These are phyloP conservation scores for Sphagnurus paluster DNA, from an alignment of 1,284 basidiomycete species.

Conservation along the genomic window DNA sequence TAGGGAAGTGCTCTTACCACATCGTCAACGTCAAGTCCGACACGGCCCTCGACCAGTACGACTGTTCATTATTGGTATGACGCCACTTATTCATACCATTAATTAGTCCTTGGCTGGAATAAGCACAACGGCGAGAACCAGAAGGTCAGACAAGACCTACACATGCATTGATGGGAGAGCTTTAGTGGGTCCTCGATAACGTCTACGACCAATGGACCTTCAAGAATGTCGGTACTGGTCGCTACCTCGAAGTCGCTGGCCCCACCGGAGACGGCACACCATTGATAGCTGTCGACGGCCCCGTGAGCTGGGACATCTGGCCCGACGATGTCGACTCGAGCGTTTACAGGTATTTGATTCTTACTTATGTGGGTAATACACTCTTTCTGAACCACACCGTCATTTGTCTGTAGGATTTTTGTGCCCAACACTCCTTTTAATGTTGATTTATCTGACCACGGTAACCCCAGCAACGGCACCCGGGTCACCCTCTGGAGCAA, in stretches of 20 bases:
- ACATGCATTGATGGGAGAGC: not conserved
- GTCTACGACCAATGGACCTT: slow-evolving; percentile 21
- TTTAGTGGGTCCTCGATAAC: slow-evolving; percentile 22
- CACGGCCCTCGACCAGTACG: slow-evolving; percentile 26
- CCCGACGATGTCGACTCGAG: slow-evolving; percentile 13
- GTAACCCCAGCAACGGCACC: slow-evolving; percentile 22
- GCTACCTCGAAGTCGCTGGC: slow-evolving; percentile 20
- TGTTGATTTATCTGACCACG: slow-evolving; percentile 23
- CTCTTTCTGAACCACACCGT: not conserved
- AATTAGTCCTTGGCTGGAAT: slow-evolving; percentile 21
- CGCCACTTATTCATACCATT: not conserved
- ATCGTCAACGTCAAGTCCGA: slow-evolving; percentile 24
- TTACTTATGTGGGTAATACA: not conserved
- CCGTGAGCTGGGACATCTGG: slow-evolving; percentile 23
- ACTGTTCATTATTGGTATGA: not conserved
- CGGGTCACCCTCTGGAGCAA: slow-evolving; percentile 22
- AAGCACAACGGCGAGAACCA: slow-evolving; percentile 23
- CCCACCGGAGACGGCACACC: slow-evolving; percentile 11
- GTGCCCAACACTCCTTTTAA: slow-evolving; percentile 18
- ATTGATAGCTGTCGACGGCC: slow-evolving; percentile 14
- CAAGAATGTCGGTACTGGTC: slow-evolving; percentile 17
- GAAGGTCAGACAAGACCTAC: slow-evolving; percentile 13
- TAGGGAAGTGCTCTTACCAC: slow-evolving; percentile 14
- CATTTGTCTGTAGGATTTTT: slow-evolving; percentile 16
- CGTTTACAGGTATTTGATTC: slow-evolving; percentile 18